Evolutionary conservation across 768 basidiomycete genomes (phyloP).

Genomic region (Sporobolomyces roseus): DNA sequence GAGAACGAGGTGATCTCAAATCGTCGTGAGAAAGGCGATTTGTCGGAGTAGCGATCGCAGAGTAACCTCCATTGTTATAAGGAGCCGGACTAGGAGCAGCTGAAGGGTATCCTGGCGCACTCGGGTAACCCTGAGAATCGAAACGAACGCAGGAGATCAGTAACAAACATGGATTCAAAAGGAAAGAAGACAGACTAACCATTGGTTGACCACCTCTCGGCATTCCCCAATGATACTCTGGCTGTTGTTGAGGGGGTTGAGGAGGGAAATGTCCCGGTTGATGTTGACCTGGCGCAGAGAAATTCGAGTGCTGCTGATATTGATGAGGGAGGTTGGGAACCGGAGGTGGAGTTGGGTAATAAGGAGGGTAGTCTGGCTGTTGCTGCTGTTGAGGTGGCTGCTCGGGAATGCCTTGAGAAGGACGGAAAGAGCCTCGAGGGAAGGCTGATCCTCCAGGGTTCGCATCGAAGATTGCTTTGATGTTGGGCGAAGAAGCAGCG

Average conservation of each 20-base stretch:
- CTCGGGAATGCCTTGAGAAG: neutral
- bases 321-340: constrained; percentile 27
- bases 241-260: constrained; percentile 20
- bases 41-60: constrained; percentile 68
- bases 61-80: constrained; percentile 15
- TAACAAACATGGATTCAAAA: too few relatives aligned
- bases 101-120: constrained; percentile 20
- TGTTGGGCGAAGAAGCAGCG: constrained; percentile 86
- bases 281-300: constrained; percentile 4
- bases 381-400: constrained; percentile 1
- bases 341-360: constrained; percentile 18
- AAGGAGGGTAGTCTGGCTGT: constrained; percentile 16
- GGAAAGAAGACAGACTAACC: constrained; percentile 9
- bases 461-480: constrained; percentile 83
- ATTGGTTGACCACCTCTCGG: constrained; percentile 24
- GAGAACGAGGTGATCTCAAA: constrained; percentile 59
- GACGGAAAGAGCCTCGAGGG: constrained; percentile 1
- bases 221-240: constrained; percentile 31
- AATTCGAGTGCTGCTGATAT: constrained; percentile 17
- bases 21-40: constrained; percentile 77
- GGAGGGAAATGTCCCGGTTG: neutral
- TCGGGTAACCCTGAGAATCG: constrained; percentile 39
- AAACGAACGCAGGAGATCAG: too few relatives aligned
- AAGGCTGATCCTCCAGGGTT: constrained; percentile 19
- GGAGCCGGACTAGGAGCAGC: constrained; percentile 21